These are phyloP conservation scores for Fusarium buxicola DNA, from an alignment of 2,329 filamentous ascomycete genomes.

Conservation along the genomic window DNA sequence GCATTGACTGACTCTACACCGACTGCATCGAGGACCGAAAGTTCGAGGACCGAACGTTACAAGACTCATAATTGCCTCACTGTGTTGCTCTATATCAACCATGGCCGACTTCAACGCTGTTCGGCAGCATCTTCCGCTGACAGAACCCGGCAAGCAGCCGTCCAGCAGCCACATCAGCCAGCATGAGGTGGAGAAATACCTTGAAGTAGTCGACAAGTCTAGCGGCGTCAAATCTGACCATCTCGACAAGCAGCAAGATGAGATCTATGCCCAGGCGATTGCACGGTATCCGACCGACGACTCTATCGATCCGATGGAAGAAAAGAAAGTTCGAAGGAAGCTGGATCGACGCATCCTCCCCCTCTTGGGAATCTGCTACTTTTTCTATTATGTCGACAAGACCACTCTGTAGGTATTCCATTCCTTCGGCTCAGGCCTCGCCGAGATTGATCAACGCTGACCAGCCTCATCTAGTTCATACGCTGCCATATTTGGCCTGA, in stretches of 20 bases:
- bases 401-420: constrained; percentile 61
- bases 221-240: constrained; percentile 1
- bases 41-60: too few species aligned
- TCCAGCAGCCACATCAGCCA: neutral
- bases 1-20: too few species aligned
- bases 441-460: neutral
- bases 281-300: constrained; percentile 53
- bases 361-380: constrained; percentile 55
- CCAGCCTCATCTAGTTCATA: constrained; percentile 56
- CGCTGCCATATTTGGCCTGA: constrained; percentile 73
- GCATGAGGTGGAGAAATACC: constrained; percentile 3
- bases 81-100: neutral
- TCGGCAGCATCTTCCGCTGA: constrained; percentile 10
- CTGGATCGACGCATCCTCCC: constrained; percentile 54
- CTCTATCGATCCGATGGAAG: constrained; percentile 50
- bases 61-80: too few species aligned
- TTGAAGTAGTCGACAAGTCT: constrained; percentile 9
- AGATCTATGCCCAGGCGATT: constrained; percentile 53
- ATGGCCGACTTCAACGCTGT: constrained; percentile 2
- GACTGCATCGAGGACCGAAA: too few species aligned
- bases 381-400: constrained; percentile 58
- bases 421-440: too few species aligned
- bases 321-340: constrained; percentile 52
- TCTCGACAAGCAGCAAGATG: constrained; percentile 26
- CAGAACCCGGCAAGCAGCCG: neutral